Percentiles rank a stretch among this genome's conserved stretches.
These are phyloP conservation scores for Tephrocybe sp. DNA, from an alignment of 768 basidiomycete species.

Conservation along the genomic window DNA sequence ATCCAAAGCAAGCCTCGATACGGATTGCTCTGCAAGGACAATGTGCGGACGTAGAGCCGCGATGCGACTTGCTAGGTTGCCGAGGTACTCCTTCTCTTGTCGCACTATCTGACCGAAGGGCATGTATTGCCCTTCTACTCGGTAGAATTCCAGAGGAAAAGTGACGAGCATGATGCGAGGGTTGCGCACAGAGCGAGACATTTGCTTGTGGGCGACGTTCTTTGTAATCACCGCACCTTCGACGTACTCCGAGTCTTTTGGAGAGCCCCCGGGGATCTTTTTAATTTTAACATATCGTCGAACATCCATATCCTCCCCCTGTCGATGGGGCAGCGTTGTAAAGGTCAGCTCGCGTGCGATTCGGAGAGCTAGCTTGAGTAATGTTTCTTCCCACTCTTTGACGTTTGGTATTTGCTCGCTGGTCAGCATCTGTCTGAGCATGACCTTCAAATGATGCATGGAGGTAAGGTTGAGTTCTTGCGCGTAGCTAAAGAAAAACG, in stretches of 20 bases:
- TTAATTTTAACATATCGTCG: constrained; percentile 96
- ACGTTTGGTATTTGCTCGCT: constrained; percentile 80
- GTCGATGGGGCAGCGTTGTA: constrained; percentile 61
- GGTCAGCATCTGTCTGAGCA: constrained; percentile 88
- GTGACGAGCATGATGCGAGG: constrained; percentile 96
- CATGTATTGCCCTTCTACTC: constrained; percentile 90
- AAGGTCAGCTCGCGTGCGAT: constrained; percentile 86
- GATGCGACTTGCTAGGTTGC: constrained; percentile 83
- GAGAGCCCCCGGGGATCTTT: constrained; percentile 92
- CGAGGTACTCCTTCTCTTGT: constrained; percentile 91
- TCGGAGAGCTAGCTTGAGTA: constrained; percentile 78
- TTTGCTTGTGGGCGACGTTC: constrained; percentile 94
- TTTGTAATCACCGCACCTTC: constrained; percentile 97
- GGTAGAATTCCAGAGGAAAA: constrained; percentile 91
- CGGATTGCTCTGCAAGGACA: constrained; percentile 87
- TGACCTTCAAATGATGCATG: constrained; percentile 84
- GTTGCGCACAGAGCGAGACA: constrained; percentile 78
- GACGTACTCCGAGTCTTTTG: constrained; percentile 93
- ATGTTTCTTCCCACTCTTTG: constrained; percentile 83
- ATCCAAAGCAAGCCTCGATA: constrained; percentile 88
- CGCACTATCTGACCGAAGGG: constrained; percentile 87
- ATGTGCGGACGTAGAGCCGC: constrained; percentile 90
- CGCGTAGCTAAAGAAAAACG: constrained; percentile 54
- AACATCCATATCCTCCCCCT: constrained; percentile 94
- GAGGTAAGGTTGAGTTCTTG: constrained; percentile 83